These are phyloP conservation scores for Chaetomidium leptoderma DNA, from an alignment of 495 filamentous ascomycete genomes.

Conservation along the genomic window DNA sequence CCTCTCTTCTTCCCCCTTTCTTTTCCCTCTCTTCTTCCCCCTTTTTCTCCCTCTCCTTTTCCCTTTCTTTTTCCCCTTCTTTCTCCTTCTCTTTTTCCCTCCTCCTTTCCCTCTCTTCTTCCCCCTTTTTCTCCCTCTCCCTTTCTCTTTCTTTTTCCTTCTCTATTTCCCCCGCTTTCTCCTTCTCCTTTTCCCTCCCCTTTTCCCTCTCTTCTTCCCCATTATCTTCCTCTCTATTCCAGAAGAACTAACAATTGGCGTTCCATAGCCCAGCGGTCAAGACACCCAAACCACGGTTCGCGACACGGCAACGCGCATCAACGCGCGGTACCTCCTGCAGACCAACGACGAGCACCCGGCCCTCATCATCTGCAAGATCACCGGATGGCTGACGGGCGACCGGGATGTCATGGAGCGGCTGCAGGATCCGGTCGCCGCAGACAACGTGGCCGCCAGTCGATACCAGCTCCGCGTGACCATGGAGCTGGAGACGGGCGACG, in stretches of 20 bases:
- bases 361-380: slow-evolving; percentile 28
- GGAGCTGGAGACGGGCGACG: slow-evolving; percentile 32
- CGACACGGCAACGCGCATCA: slow-evolving; percentile 27
- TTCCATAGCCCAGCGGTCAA: slow-evolving; percentile 26
- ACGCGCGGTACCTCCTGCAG: slow-evolving; percentile 30
- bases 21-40: no score
- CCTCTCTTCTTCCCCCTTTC: no score
- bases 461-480: slow-evolving; percentile 31
- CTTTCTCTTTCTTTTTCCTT: no score
- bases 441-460: slow-evolving; percentile 27
- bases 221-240: no score
- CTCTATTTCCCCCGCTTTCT: no score
- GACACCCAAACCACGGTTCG: slow-evolving; percentile 27
- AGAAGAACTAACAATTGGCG: background rate
- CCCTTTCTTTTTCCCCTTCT: no score
- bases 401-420: slow-evolving; percentile 32
- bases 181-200: no score
- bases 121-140: no score
- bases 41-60: no score
- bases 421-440: slow-evolving; percentile 29
- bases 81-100: no score
- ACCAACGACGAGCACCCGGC: slow-evolving; percentile 32
- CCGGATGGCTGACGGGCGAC: slow-evolving; percentile 32
- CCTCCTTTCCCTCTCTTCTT: no score
- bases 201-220: background rate